A percentile compares a stretch with the other conserved stretches of the same genome.
Evolutionary conservation across 2,329 filamentous ascomycete species (phyloP).

Genomic region (Teratosphaeria viscida): DNA sequence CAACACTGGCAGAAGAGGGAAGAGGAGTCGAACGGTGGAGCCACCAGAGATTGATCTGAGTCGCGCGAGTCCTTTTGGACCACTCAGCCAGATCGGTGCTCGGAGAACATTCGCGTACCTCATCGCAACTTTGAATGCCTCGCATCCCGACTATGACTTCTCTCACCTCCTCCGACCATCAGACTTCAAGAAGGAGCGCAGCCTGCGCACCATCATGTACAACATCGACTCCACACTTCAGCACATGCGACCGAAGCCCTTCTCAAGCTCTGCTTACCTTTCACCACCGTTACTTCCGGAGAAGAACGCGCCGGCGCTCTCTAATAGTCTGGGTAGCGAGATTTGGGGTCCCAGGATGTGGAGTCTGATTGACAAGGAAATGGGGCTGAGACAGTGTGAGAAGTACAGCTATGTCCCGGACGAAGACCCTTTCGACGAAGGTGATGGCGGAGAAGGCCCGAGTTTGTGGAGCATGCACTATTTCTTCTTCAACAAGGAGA

Average conservation of each 20-base stretch:
- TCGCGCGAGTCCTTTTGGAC: conserved; percentile 82
- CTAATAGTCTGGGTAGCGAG: conserved; percentile 16
- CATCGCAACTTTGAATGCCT: conserved; percentile 92
- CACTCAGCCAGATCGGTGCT: conserved; percentile 76
- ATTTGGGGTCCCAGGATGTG: conserved; percentile 85
- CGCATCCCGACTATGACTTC: conserved; percentile 94
- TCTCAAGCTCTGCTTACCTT: conserved; percentile 16
- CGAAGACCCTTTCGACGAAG: conserved; percentile 82
- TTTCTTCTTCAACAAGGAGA: conserved; percentile 91
- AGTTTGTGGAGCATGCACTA: conserved; percentile 86
- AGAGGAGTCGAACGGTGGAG: conserved; percentile 19
- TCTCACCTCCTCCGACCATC: conserved; percentile 79
- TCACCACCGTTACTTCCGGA: conserved; percentile 14
- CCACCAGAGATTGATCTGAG: conserved; percentile 51
- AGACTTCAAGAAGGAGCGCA: conserved; percentile 81
- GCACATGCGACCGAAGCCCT: conserved; percentile 59
- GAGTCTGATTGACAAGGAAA: conserved; percentile 86
- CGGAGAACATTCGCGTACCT: conserved; percentile 90
- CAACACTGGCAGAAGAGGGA: conserved; percentile 12
- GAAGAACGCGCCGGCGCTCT: conserved; percentile 15
- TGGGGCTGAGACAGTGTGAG: conserved; percentile 79
- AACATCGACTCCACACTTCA: conserved; percentile 79
- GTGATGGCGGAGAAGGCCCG: conserved; percentile 49
- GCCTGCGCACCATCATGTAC: conserved; percentile 70
- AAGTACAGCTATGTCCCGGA: conserved; percentile 84